Base-by-base conservation (phyloP, 2,329 filamentous ascomycete genomes). In the Calonectria fujianensis region DNA sequence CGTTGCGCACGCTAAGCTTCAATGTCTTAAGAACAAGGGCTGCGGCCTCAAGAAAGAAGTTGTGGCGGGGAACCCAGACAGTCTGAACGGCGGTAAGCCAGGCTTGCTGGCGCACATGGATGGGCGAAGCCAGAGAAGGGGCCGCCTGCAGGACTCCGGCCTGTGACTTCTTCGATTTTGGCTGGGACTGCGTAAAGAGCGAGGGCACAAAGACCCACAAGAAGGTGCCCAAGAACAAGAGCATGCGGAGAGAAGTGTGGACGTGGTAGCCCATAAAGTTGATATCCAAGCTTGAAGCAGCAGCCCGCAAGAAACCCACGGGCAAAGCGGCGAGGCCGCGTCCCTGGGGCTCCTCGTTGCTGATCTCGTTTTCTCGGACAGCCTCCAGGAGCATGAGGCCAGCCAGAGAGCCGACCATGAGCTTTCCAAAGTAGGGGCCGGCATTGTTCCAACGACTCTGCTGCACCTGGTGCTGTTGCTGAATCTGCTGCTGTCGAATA, bases 81-180 rank as follows among this genome's bases (percentile, higher is more conserved):
- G 94, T 96, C 85, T 98, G 96, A 74, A 98, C 93, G 10, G 96
- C 95, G 4, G 96, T 98, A 72, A 97, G 92, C 96, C 96, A 98
- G 39, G 96, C 96, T 83, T 96, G 94, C 74, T 94, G 93, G 66
- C 96, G 93, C 59, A 98, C 94, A 79, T 97, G 92, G 72, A 97
- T 95, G 0, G 96, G 94, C 0, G 95, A 96, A 4, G 94, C 92
- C 72, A 95, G 88, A 3, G 94, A 95, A 2, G 94, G 94, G 8
- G 92, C 93, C 24, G 90, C 87, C 77, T 87, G 83, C 8, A 89
- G 83, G 1, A 86, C 84, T 20, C 84, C 74, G 70, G 85, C 85
- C 70, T 92, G 86, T 71, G 84, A 81, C 76, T 88, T 88, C 69
- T 90, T 90, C 4, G 91, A 86, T 68, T 91, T 92, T 41, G 90